Base-by-base conservation (phyloP, 2,329 filamentous ascomycete genomes). In the Capronia coronata region DNA sequence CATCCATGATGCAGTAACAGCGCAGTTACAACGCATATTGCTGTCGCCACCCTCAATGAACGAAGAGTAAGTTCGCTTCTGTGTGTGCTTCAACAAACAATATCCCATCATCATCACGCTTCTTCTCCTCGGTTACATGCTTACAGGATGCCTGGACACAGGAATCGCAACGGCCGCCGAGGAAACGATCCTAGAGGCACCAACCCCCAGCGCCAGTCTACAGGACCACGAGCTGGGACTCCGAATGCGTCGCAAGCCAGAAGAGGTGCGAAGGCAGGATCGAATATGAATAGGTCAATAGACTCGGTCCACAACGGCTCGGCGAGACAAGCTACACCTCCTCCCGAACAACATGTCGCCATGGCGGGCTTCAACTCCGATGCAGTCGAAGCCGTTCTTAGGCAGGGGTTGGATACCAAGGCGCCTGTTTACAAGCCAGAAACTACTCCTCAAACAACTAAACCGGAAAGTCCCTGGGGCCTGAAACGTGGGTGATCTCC, bases 321-420 rank as follows among this genome's bases (percentile, higher is more conserved):
- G 21, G 23, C 38, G 13, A 16, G 48, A 39, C 39, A 47, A 18
- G 35, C 46, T 27, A 25, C 50, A 19, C 29, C 38, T 25, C 41
- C 55, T 7, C 41, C 43, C 27, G 68, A 71, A 14, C 66, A 67
- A 43, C 69, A 72, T 61, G 60, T 67, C 29, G 64, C 70, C n/a
- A 67, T 71, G 19, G 62, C 62, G 18, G 67, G 64, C 4, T 74
- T 73, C 62, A 73, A 74, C 58, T 62, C 67, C 13, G 57, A 61
- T 6, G 71, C 73, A 53, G 62, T 65, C 23, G 71, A 70, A 55
- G 64, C 61, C 35, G 61, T 64, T 49, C 62, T 74, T 27, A 70
- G 62, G 55, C 67, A 62, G 62, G 65, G 71, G 68, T 65, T 30
- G 65, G 69, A 67, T 37, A 47, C 60, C 2, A 68, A 65, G 54